Evolutionary conservation across 257 asterid genomes (phyloP).

Genomic region (Buddleja alternifolia): DNA sequence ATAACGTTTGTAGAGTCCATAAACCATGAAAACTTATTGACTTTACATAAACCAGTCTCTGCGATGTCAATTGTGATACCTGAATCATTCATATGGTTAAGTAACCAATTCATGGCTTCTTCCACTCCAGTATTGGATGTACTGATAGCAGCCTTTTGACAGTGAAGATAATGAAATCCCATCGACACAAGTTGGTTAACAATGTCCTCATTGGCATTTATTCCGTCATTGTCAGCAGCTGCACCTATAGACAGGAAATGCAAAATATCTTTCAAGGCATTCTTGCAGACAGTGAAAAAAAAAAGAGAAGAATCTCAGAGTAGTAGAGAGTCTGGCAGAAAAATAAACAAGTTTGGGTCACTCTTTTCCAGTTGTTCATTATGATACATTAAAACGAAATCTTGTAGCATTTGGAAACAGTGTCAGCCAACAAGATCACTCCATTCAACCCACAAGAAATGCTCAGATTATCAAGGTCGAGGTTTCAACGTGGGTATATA

Average conservation of each 20-base stretch:
- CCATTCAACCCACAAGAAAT: conserved; percentile 1
- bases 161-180: conserved; percentile 85
- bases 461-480: not conserved
- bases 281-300: not conserved
- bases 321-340: conserved; percentile 4
- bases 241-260: conserved; percentile 33
- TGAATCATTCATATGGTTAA: conserved; percentile 84
- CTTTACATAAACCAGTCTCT: conserved; percentile 13
- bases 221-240: conserved; percentile 51
- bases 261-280: conserved; percentile 16
- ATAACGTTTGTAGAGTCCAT: conserved; percentile 20
- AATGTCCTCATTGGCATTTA: conserved; percentile 63
- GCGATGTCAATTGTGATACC: conserved; percentile 49
- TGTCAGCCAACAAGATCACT: conserved; percentile 10
- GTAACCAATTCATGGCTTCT: conserved; percentile 89
- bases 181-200: conserved; percentile 80
- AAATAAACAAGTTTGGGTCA: not conserved
- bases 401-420: conserved; percentile 14
- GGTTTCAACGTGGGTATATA: not conserved
- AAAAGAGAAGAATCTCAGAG: not conserved
- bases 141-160: conserved; percentile 91
- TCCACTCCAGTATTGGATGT: conserved; percentile 83
- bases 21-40: conserved; percentile 9
- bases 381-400: not conserved
- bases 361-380: not conserved